Evolutionary conservation across 257 asterid genomes (phyloP).

Genomic region (Fraxinus cuspidata): DNA sequence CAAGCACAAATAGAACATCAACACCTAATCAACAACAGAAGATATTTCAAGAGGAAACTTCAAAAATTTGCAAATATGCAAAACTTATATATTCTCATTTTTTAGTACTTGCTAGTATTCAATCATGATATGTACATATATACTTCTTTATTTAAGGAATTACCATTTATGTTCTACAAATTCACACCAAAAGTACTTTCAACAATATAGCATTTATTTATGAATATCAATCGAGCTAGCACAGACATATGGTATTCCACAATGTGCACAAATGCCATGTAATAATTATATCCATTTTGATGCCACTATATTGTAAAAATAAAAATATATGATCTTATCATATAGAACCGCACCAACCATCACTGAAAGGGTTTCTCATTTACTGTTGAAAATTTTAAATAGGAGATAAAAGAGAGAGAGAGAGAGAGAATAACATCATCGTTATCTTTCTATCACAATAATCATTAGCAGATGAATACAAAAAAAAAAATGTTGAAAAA

Average conservation of each 20-base stretch:
- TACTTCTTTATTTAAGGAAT: background rate
- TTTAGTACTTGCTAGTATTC: background rate
- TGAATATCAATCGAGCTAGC: background rate
- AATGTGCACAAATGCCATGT: background rate
- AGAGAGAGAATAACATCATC: background rate
- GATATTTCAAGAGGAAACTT: background rate
- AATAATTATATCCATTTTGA: background rate
- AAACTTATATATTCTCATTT: background rate
- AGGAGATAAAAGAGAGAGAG: background rate
- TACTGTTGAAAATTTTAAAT: background rate
- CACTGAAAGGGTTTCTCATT: background rate
- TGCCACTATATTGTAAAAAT: background rate
- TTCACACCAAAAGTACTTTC: background rate
- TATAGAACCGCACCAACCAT: background rate
- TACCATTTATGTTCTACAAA: background rate
- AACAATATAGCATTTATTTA: background rate
- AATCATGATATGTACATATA: background rate
- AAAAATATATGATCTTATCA: background rate
- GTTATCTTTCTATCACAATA: background rate
- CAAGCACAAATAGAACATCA: slow-evolving; percentile 16
- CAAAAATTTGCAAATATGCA: background rate
- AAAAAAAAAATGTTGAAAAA: background rate
- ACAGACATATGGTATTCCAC: background rate
- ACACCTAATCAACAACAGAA: background rate
- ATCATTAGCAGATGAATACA: background rate